Evolutionary conservation across 164 flowering plant genomes (phyloP), one percentile per base, ranked within the genome.

Genomic region (Macadamia tetraphylla): DNA sequence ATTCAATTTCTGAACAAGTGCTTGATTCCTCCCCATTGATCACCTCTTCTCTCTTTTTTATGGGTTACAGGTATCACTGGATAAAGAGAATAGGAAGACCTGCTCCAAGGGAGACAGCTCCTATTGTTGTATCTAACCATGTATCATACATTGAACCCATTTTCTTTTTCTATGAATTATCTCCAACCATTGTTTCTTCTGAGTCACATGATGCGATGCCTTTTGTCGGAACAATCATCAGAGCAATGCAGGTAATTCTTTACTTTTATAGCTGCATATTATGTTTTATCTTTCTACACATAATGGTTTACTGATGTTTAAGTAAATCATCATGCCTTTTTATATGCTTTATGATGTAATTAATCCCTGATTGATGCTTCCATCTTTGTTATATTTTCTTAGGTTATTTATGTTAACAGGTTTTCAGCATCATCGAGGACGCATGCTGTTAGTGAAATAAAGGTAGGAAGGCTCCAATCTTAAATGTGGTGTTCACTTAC

Each of bases 101-200:
- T 35, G 95, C 87, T 67, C 80, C 90, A 8, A 86, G 97, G 75
- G 87, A 87, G 73, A 74, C 66, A 58, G 97, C 99, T 69, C 99
- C 99, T n/a, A 89, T 94, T 23, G 84, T 92, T 81, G 97, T 94
- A 65, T 92, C 94, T 13, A 92, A 94, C 74, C 99, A 94, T 74
- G 88, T 90, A 42, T 92, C 99, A 55, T 94, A 83, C 58, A 81
- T 94, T 49, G 99, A 94, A 14, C 99, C 99, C 6, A 94, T 94
- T 29, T 94, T 91, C 80, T 92, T 79, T 71, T 94, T 94, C 83
- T 94, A 91, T 72, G 97, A 94, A 73, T 75, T 94, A 44, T 91
- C 82, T 71, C 96, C 98, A 0, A 90, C 98, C 15, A 94, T 88
- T 55, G 98, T 94, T 58, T 88, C 99, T 1, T 79, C 97, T 2